Evolutionary conservation across 1,284 basidiomycete species (phyloP), one percentile per base, ranked within the genome.

Genomic region (Malassezia furfur): DNA sequence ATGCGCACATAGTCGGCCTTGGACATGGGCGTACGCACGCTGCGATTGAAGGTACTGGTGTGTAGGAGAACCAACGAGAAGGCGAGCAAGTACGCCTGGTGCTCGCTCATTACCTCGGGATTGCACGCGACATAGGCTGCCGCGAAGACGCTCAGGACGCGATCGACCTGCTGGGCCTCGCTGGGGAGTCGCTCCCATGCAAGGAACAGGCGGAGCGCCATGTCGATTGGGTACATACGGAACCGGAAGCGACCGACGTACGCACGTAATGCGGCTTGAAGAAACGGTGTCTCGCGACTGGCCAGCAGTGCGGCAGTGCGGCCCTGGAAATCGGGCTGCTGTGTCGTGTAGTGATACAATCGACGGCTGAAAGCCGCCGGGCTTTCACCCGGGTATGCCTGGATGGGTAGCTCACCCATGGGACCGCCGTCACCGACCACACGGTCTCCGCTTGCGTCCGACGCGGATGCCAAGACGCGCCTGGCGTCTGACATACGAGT

Each of bases 41-140:
- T 90, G 76, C 86, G 88, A 78, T 98, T 98, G 80, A 96, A 98
- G 1, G 86, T 87, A 72, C 98, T 93, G 11, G 94, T 98, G 73
- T 96, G 91, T 43, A 99, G 80, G 91, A 99, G 96, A 74, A 99
- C 94, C 68, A 98, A 79, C 65, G 93, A 96, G 77, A 98, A 99
- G 12, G 93, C 88, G 39, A 99, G 79, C 44, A 98, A 87, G 77
- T 98, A 98, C 5, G 91, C 86, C 69, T 94, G 88, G 70, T 96
- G 91, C 89, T 60, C 15, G 28, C 40, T 35, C 10, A 93, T 96
- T 36, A 96, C 76, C 48, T 80, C 82, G 50, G 85, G 84, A 74
- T 98, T 94, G 76, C 89, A 91, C 53, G 82, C 78, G 56, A 83
- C 78, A 76, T 96, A 99, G 54, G 87, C 82, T 50, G 79, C 80